Base-by-base conservation (phyloP, 192 early-diverging fungal species). In the Radiomyces spectabilis region DNA sequence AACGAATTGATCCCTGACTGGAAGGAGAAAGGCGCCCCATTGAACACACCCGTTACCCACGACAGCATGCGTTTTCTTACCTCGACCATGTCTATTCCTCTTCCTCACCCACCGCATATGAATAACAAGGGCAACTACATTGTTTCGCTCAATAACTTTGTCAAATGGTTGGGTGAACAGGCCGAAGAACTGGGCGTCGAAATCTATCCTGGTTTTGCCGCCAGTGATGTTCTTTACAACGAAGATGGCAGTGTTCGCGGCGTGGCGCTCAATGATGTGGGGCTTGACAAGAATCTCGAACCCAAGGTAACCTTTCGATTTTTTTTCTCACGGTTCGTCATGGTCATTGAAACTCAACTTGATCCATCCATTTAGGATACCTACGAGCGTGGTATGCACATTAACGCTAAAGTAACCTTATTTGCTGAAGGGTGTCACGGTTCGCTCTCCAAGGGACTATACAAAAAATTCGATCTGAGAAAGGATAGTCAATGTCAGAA, bases 401-500 rank as follows among this genome's bases (percentile, higher is more conserved):
- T 99, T 50, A 88, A 85, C 32, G 93, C 92, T 3, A 93, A 92
- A 65, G 82, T 96, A 22, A 97, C 94, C 19, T 66, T 97, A 29
- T 93, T 99, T 75, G 96, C 91, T 25, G 96, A 99, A 66, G 96
- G 96, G 22, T 99, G 96, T 71, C 96, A 99, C 60, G 94, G 96
- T 12, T 89, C 87, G 35, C 77, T 99, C 29, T 87, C 93, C 40
- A 99, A 99, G 75, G 78, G 87, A 46, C 66, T 97, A 51, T 83
- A 90, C 62, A 70, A 78, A 57, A 88, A 94, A 67, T 93, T 95
- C 62, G 83, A 87, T 66, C 73, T 99, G 50, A 81, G 96, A 24
- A 82, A 94, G 24, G 87, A 96, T 38, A 76, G 74, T 40, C 72
- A 90, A 50, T 86, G 81, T 37, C 96, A 99, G 76, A 92, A 91